These are phyloP conservation scores for Hypoxylon subgilvum DNA, from an alignment of 495 filamentous ascomycete genomes.

Conservation along the genomic window DNA sequence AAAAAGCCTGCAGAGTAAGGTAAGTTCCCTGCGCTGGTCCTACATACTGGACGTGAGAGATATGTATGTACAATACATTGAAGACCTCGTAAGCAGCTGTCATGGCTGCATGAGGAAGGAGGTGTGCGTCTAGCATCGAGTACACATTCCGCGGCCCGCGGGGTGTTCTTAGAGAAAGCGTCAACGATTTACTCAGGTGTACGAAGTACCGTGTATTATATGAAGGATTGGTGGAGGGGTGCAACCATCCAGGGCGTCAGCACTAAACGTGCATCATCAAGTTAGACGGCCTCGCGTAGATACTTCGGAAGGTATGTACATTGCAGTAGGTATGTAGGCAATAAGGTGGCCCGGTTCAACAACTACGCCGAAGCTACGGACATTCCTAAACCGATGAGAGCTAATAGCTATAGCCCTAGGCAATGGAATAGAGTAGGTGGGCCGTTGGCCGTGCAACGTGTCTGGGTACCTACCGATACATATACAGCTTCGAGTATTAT, in stretches of 20 bases:
- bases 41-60: constrained; percentile 2
- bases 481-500: too few species aligned
- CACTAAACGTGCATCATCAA: constrained; percentile 26
- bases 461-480: background rate
- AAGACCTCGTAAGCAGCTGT: constrained; percentile 22
- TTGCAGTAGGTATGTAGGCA: too few species aligned
- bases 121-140: constrained; percentile 8
- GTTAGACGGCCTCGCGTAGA: constrained; percentile 33
- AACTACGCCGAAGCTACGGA: constrained; percentile 18
- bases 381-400: background rate
- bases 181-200: constrained; percentile 14
- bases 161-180: constrained; percentile 23
- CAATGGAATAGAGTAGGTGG: background rate
- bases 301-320: background rate
- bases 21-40: constrained; percentile 13
- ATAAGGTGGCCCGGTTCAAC: constrained; percentile 21
- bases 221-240: constrained; percentile 32
- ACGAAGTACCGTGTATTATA: constrained; percentile 10
- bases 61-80: too few species aligned
- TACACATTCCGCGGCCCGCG: constrained; percentile 13
- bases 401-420: constrained; percentile 1
- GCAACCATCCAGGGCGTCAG: constrained; percentile 28
- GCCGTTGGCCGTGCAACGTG: constrained; percentile 2
- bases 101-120: constrained; percentile 13
- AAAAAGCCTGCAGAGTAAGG: constrained; percentile 11